Evolutionary conservation across 1,284 basidiomycete species (phyloP).

Genomic region (Cryptococcus sp.): DNA sequence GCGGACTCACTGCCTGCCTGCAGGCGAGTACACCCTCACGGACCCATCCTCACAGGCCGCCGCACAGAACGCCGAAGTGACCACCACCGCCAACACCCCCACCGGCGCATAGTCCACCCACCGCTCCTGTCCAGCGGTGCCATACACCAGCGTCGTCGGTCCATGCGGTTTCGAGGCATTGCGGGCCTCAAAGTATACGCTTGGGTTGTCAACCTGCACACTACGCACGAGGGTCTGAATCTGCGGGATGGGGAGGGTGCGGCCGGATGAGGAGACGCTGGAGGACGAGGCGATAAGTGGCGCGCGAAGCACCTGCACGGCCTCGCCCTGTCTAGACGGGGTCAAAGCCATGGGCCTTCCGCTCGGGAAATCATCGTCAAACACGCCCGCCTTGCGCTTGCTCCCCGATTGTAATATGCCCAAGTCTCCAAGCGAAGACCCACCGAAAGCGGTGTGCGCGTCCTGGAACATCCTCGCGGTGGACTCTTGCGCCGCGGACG

Average conservation of each 20-base stretch:
- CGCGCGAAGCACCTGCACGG: conserved; percentile 36
- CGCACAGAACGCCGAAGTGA: conserved; percentile 67
- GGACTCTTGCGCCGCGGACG: conserved; percentile 22
- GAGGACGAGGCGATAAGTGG: conserved; percentile 13
- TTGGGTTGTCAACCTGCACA: conserved; percentile 12
- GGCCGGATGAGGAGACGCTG: conserved; percentile 1
- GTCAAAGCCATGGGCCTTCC: conserved; percentile 27
- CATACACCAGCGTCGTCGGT: conserved; percentile 42
- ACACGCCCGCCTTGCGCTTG: conserved; percentile 31
- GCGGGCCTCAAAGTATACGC: conserved; percentile 67
- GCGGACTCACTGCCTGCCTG: conserved; percentile 63
- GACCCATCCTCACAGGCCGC: conserved; percentile 71
- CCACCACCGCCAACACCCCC: conserved; percentile 63
- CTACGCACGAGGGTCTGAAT: conserved; percentile 35
- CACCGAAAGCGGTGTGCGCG: conserved; percentile 26
- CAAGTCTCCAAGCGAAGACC: conserved; percentile 5
- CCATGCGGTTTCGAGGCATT: conserved; percentile 66
- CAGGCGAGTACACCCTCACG: conserved; percentile 71
- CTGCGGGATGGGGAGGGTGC: conserved; percentile 16
- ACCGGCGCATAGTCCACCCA: conserved; percentile 86
- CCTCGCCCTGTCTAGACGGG: conserved; percentile 8
- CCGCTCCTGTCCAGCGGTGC: conserved; percentile 64
- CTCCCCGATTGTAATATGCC: conserved; percentile 11
- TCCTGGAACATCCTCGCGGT: conserved; percentile 39
- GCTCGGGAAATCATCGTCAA: neutral